A percentile compares a stretch with the other conserved stretches of the same genome.
These are phyloP conservation scores for Apophysomyces trapeziformis DNA, from an alignment of 371 early-diverging fungal species.

Conservation along the genomic window DNA sequence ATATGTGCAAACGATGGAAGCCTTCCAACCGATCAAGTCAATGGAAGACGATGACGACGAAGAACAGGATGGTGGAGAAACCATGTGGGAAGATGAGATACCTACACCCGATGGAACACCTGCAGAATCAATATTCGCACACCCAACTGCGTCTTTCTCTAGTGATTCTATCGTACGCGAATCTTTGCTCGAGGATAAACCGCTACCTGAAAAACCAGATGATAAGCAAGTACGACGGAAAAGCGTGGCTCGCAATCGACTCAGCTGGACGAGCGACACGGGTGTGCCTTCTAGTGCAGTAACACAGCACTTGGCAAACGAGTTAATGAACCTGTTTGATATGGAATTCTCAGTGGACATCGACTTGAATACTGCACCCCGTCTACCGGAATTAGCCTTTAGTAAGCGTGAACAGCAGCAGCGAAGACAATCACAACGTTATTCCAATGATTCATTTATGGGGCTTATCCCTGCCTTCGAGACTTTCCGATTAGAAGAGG, in stretches of 20 bases:
- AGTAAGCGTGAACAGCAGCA: constrained; percentile 27
- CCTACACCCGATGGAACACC: constrained; percentile 15
- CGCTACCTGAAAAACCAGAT: constrained; percentile 21
- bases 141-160: constrained; percentile 20
- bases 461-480: constrained; percentile 35
- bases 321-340: constrained; percentile 56
- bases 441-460: constrained; percentile 34
- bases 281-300: constrained; percentile 35
- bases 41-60: constrained; percentile 34
- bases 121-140: constrained; percentile 24
- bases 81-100: constrained; percentile 24
- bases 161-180: constrained; percentile 12
- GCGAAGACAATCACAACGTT: constrained; percentile 21
- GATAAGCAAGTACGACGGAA: constrained; percentile 21
- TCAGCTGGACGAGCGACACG: constrained; percentile 51
- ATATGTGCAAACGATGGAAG: constrained; percentile 52
- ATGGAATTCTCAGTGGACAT: constrained; percentile 58
- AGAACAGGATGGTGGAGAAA: constrained; percentile 30
- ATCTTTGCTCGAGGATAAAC: constrained; percentile 19
- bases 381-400: constrained; percentile 45
- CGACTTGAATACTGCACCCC: constrained; percentile 42
- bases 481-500: constrained; percentile 27
- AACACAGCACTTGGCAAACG: constrained; percentile 46
- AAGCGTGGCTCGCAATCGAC: constrained; percentile 31
- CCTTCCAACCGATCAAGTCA: constrained; percentile 40